Evolutionary conservation across 1,284 basidiomycete genomes (phyloP), one percentile per base, ranked within the genome.

Genomic region (Tranzscheliella williamsii): DNA sequence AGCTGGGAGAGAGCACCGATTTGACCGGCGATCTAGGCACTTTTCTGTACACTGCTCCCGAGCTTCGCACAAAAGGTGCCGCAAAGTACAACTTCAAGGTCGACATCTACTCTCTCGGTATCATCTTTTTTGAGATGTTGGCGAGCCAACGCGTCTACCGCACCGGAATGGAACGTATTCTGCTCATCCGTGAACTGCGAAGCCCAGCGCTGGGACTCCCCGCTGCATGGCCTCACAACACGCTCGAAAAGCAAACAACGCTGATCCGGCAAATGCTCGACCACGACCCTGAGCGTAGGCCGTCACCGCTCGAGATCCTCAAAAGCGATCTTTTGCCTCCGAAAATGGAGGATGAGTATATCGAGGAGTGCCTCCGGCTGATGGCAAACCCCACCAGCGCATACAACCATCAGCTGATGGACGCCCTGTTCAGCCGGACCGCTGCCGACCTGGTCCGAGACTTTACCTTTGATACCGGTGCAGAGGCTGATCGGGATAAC

Each of bases 51-150:
- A 94, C 95, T 42, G 91, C 93, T 0, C 93, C 93, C 0, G 92
- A 72, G 56, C 58, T 67, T 42, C 57, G 68, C 9, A 37, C 52
- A 16, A 67, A 65, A 24, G 50, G 79, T 69, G 84, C 85, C 0
- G 83, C 85, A 16, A 82, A 85, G 38, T 86, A 78, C 54, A 78
- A 89, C 66, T 85, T 83, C 43, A 91, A 95, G 75, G 92, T 92
- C 4, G 93, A 97, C 75, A 87, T 97, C 83, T 97, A 95, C 75
- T 93, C 90, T 72, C 84, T 95, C 5, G 93, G 75, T 11, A 87
- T 97, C 68, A 92, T 96, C 22, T 94, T 96, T 79, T 97, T 97
- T 73, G 93, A 97, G 81, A 95, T 96, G 91, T 91, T 92, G 75
- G 91, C 88, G 37, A 74, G 80, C 70, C 70, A 73, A 39, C 57